Evolutionary conservation across 257 asterid species (phyloP), one percentile per base, ranked within the genome.

Genomic region (Nicotiana tabacum): DNA sequence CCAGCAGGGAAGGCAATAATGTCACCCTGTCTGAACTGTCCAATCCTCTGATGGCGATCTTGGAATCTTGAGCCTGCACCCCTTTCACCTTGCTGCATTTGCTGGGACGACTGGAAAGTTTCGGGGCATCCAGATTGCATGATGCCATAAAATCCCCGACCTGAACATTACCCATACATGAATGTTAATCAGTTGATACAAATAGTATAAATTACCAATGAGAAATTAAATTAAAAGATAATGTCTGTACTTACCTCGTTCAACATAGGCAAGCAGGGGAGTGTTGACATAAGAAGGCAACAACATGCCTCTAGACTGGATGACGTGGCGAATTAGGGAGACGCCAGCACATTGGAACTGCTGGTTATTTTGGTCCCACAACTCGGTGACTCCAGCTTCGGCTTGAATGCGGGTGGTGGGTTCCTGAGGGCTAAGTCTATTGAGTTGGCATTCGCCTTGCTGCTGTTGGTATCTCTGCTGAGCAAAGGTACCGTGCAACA

Each of bases 261-360:
- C 78, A 35, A 90, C 82, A 43, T 89, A 90, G 84, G 91, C 84
- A 77, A 91, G 83, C 69, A 88, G 95, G 13, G 91, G 93, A 2
- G 92, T 89, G 39, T 88, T 90, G 83, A 87, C 81, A 82, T 91
- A 92, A 80, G 88, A 89, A 5, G 97, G 97, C 86, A 91, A 82
- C 70, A 90, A 46, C 9, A 91, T 88, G 53, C 96, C 96, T 29
- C 53, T 82, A 1, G 88, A 82, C 51, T 90, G 66, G n/a, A 93
- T 87, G 10, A 15, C 29, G 3, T 84, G 89, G 80, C 87, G 84
- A 27, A 88, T 89, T 4, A 90, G 85, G 0, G 88, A 88, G 6
- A 92, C 90, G 0, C 92, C 92, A 43, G 94, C 94, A 61, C 94
- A 91, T 77, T 87, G 90, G 65, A 90, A 90, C 89, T 88, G 89